Conservation (phyloP, 306 rosid species). For the Quercus engelmannii region DNA sequence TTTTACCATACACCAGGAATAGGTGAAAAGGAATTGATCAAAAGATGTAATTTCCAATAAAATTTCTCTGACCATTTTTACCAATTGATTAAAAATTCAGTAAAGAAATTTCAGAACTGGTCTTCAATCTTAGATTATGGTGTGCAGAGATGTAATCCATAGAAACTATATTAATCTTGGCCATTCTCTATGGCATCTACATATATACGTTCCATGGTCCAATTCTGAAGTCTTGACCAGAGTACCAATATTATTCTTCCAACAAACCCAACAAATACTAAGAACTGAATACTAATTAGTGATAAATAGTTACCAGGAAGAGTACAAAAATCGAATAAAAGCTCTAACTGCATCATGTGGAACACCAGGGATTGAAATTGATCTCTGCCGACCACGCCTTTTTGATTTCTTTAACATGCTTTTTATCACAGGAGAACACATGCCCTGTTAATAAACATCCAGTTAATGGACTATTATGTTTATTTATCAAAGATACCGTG, state of each 20-base stretch:
- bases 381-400: slow-evolving; percentile 20
- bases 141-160: neutral
- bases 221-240: too few relatives aligned
- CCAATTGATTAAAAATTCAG: neutral
- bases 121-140: neutral
- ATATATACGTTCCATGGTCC: too few relatives aligned
- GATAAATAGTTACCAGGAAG: slow-evolving; percentile 49
- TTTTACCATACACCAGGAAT: neutral
- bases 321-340: slow-evolving; percentile 73
- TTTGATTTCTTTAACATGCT: slow-evolving; percentile 51
- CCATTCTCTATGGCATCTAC: neutral
- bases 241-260: neutral
- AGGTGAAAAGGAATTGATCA: neutral
- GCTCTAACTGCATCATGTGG: slow-evolving; percentile 69
- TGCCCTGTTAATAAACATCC: slow-evolving; percentile 45
- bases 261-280: slow-evolving; percentile 4
- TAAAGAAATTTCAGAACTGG: neutral
- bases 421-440: slow-evolving; percentile 72
- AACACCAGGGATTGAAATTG: slow-evolving; percentile 65
- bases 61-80: neutral
- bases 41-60: neutral
- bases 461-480: slow-evolving; percentile 5
- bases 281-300: neutral
- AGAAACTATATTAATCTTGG: neutral
- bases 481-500: neutral